Evolutionary conservation across 2,329 filamentous ascomycete genomes (phyloP).

Genomic region (Geosmithia morbida): DNA sequence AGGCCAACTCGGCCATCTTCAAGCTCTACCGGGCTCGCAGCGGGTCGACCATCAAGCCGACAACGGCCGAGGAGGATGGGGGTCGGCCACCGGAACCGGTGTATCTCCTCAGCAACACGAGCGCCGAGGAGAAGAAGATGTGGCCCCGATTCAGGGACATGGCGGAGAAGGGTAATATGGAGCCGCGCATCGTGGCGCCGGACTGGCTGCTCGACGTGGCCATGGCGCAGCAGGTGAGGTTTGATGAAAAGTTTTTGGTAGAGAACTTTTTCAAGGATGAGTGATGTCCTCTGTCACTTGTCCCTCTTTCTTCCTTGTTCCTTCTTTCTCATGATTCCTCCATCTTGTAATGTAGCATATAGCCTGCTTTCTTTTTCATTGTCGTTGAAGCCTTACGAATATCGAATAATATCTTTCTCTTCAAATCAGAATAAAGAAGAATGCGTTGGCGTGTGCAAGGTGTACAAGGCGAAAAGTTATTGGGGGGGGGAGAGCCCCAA

Average conservation of each 20-base stretch:
- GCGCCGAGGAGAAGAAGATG: conserved; percentile 52
- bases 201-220: conserved; percentile 88
- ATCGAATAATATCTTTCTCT: not conserved
- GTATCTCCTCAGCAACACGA: conserved; percentile 65
- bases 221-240: conserved; percentile 72
- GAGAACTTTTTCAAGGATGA: conserved; percentile 23
- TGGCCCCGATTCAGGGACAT: conserved; percentile 73
- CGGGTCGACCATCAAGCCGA: conserved; percentile 51
- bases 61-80: conserved; percentile 48
- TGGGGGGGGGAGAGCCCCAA: not conserved
- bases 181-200: conserved; percentile 63
- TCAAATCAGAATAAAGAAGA: not conserved
- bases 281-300: not conserved
- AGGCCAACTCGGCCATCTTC: conserved; percentile 78
- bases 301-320: not conserved
- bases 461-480: no score
- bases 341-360: not conserved
- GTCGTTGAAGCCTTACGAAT: not conserved
- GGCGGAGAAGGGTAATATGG: conserved; percentile 64
- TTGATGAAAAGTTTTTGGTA: conserved; percentile 46
- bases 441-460: not conserved
- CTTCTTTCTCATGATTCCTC: not conserved
- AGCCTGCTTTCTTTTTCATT: not conserved
- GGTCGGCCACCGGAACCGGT: conserved; percentile 53
- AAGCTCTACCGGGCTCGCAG: conserved; percentile 62